A percentile compares a stretch with the other conserved stretches of the same genome.
phyloP scores from a whole-genome alignment of 202 grass and related monocot genomes.

The Panicum virgatum region DNA sequence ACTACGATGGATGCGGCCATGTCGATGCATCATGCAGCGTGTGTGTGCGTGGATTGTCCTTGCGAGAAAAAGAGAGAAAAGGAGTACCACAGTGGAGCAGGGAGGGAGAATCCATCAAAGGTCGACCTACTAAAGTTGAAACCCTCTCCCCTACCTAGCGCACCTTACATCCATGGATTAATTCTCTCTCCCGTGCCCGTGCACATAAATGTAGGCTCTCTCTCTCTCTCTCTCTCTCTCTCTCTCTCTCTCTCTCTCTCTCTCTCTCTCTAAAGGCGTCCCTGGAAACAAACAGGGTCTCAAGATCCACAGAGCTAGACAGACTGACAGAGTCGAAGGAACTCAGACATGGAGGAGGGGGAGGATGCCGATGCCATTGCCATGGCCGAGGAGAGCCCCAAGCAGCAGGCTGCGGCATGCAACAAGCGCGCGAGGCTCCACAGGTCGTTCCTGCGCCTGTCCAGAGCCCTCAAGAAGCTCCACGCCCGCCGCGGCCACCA shows the following conservation, averaged over 20 bases:
- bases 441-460: background rate
- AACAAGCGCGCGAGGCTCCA: background rate
- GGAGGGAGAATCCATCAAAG: background rate
- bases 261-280: background rate
- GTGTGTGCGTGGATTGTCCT: background rate
- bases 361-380: background rate
- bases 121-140: background rate
- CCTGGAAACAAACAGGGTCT: too few species aligned
- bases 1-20: background rate
- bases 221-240: background rate
- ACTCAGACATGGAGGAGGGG: background rate
- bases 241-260: background rate
- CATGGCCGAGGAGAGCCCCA: background rate
- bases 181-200: background rate
- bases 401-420: background rate
- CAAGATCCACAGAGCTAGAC: background rate
- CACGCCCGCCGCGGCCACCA: background rate
- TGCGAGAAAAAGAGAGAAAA: background rate
- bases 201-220: background rate
- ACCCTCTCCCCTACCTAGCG: background rate
- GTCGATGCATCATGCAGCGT: background rate
- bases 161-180: background rate
- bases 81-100: background rate
- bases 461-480: constrained; percentile 27
- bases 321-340: too few species aligned